Evolutionary conservation across 1,139 yeast species (phyloP).

Genomic region (Kodamaea plutei): DNA sequence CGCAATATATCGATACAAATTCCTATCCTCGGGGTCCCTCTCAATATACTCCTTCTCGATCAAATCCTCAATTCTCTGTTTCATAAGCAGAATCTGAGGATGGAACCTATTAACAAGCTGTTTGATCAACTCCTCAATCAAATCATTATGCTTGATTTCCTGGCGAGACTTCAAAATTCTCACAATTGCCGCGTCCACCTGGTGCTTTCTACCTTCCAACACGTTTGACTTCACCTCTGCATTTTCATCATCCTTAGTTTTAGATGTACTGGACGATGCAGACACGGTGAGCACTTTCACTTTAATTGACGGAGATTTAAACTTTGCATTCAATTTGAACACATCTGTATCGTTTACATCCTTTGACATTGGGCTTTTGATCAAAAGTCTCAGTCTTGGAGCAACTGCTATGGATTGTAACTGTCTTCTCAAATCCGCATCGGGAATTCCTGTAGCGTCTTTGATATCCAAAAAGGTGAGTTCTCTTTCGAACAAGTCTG

Average conservation of each 20-base stretch:
- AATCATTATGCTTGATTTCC: slow-evolving; percentile 55
- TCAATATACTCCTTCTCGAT: slow-evolving; percentile 81
- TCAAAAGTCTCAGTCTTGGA: slow-evolving; percentile 69
- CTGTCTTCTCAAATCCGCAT: slow-evolving; percentile 67
- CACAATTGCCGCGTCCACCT: slow-evolving; percentile 85
- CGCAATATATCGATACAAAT: slow-evolving; percentile 74
- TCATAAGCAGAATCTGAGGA: slow-evolving; percentile 65
- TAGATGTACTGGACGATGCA: slow-evolving; percentile 18
- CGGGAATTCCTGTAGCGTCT: slow-evolving; percentile 69
- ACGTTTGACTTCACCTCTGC: slow-evolving; percentile 35
- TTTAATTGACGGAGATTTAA: slow-evolving; percentile 66
- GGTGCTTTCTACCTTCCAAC: slow-evolving; percentile 48
- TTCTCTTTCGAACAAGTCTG: slow-evolving; percentile 38
- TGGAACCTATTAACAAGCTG: slow-evolving; percentile 64
- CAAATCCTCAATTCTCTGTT: slow-evolving; percentile 73
- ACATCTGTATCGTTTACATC: slow-evolving; percentile 62
- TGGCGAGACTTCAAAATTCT: slow-evolving; percentile 80
- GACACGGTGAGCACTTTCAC: slow-evolving; percentile 76
- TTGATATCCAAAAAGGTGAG: slow-evolving; percentile 57
- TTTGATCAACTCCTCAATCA: slow-evolving; percentile 61
- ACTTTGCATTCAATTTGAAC: slow-evolving; percentile 67
- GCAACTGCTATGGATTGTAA: slow-evolving; percentile 84
- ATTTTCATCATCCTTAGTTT: slow-evolving; percentile 35
- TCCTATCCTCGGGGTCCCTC: slow-evolving; percentile 61
- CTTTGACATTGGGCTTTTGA: slow-evolving; percentile 70